Evolutionary conservation across 495 filamentous ascomycete species (phyloP), one percentile per base, ranked within the genome.

Genomic region (Emericellopsis terricola): DNA sequence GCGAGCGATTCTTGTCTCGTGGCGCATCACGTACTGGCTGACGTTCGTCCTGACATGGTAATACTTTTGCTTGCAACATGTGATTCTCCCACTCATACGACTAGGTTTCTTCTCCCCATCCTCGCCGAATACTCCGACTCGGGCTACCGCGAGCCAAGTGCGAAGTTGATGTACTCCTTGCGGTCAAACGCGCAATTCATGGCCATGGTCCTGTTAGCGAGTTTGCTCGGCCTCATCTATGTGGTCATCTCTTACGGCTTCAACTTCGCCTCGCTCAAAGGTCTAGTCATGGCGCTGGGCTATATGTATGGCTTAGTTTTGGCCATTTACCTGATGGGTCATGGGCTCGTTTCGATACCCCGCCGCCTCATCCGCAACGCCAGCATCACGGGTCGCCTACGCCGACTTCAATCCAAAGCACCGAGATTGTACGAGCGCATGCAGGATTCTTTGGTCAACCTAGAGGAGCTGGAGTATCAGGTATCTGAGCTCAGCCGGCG

Each of bases 271-370:
- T 59, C 62, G 15, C 71, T 94, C 34, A 89, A 92, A 58, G 76
- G 71, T 28, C 59, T 92, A 18, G 65, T 89, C 41, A 89, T 97
- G 75, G 89, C 89, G 15, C 60, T 94, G 35, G 85, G 84, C 20
- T 94, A 97, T 54, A 78, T 81, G 42, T 96, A 85, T 78, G 83
- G 84, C 40, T 62, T 97, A 43, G 59, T 83, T 2, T 60, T 94
- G 37, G 89, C 84, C 11, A 94, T 96, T 37, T 93, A 87, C 47
- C 65, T 97, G 15, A 94, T 97, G 89, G 89, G 89, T 5, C 86
- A 97, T 44, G 89, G 89, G 8, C 60, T 96, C 24, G 89, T 97
- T 28, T 77, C 89, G 9, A 78, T 96, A 30, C 89, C 89, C 4
- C 68, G 87, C 43, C 67, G 68, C 13, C 53, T 97, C 1, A 76